Conservation (phyloP, 2,329 filamentous ascomycete genomes). For the Purpureocillium lavendulum region DNA sequence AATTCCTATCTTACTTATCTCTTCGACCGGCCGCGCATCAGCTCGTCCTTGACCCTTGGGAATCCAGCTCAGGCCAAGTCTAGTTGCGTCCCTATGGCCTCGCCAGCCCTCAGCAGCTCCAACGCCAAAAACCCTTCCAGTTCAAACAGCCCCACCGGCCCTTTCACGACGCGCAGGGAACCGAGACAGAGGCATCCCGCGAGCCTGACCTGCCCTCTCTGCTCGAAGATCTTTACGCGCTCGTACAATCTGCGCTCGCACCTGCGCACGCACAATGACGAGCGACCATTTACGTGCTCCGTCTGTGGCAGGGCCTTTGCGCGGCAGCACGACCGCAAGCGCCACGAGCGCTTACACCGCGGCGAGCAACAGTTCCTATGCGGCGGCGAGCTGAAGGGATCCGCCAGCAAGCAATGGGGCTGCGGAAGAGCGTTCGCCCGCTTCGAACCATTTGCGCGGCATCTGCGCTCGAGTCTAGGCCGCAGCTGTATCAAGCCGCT, state of each 20-base stretch:
- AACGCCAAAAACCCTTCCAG: too few species aligned
- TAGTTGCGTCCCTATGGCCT: too few species aligned
- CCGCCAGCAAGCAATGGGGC: conserved; percentile 78
- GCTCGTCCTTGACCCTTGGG: too few species aligned
- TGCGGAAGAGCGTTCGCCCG: conserved; percentile 89
- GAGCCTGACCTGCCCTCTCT: conserved; percentile 89
- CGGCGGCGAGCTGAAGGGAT: conserved; percentile 80
- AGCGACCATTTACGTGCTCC: conserved; percentile 93
- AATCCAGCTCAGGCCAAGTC: too few species aligned
- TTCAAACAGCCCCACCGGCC: too few species aligned
- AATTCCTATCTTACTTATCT: too few species aligned
- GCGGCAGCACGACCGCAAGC: conserved; percentile 91
- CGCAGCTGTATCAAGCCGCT: conserved; percentile 95
- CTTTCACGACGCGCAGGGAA: too few species aligned
- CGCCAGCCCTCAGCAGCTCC: too few species aligned
- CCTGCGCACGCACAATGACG: conserved; percentile 91
- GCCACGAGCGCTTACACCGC: conserved; percentile 90
- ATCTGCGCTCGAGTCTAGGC: conserved; percentile 92
- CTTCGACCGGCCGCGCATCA: too few species aligned
- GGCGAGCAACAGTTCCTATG: conserved; percentile 99
- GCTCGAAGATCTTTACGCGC: conserved; percentile 93
- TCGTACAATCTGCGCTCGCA: conserved; percentile 96
- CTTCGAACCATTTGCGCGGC: conserved; percentile 85
- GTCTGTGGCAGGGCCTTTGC: conserved; percentile 97
- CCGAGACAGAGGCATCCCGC: conserved; percentile 96